These are phyloP conservation scores for Pyricularia grisea DNA, from an alignment of 2,329 filamentous ascomycete genomes.

Conservation along the genomic window DNA sequence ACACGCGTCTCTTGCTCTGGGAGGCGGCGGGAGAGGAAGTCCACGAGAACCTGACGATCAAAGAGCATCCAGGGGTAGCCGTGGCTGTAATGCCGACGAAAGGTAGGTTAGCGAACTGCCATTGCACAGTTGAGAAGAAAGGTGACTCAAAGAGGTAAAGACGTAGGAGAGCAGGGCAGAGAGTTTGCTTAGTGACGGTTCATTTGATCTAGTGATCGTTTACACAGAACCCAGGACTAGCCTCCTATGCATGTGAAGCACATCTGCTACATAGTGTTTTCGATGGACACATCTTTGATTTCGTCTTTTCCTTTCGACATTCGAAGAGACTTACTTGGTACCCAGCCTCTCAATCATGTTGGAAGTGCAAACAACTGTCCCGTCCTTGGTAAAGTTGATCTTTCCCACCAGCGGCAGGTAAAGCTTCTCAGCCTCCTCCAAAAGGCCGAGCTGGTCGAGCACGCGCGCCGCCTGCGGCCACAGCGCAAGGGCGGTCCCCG, in stretches of 20 bases:
- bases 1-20: slow-evolving; percentile 11
- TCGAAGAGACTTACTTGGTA: slow-evolving; percentile 4
- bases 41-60: slow-evolving; percentile 11
- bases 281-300: no score
- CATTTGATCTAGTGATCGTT: not conserved
- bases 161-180: no score
- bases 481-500: slow-evolving; percentile 14
- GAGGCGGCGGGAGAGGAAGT: slow-evolving; percentile 12
- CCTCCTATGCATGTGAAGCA: not conserved
- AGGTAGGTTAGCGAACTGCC: not conserved
- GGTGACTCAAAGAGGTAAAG: not conserved
- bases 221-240: not conserved
- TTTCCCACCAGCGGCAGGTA: slow-evolving; percentile 11
- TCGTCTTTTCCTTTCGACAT: not conserved
- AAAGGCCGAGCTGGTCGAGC: slow-evolving; percentile 18
- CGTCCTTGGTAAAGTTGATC: slow-evolving; percentile 10
- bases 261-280: not conserved
- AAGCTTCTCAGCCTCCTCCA: slow-evolving; percentile 12
- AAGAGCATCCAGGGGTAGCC: slow-evolving; percentile 15
- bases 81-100: slow-evolving; percentile 9
- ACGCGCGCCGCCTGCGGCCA: slow-evolving; percentile 17
- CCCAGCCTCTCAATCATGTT: slow-evolving; percentile 12
- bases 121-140: not conserved
- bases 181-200: not conserved
- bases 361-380: slow-evolving; percentile 9